Base-by-base conservation (phyloP, 2,329 filamentous ascomycete genomes). In the Colletotrichum higginsianum region DNA sequence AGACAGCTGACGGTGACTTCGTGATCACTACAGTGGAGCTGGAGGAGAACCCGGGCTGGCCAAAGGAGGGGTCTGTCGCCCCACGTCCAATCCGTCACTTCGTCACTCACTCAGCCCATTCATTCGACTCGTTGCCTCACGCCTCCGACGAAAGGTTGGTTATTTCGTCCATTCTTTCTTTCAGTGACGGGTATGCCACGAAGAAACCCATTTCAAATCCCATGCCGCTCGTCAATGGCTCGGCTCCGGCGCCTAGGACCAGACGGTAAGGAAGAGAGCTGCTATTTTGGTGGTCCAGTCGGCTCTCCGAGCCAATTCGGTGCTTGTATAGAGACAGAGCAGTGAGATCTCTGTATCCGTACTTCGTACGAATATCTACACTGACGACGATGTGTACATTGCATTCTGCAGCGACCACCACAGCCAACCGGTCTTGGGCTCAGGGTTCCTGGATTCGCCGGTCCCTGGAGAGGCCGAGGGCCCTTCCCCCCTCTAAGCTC, bases 1-100 rank as follows among this genome's bases (percentile, higher is more conserved):
- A 71, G 68, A 71, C 68, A 71, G 42, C 64, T 71, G 68, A 71
- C 58, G 58, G 49, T 68, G 58, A 12, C 65, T 68, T 71, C 68
- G 65, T 71, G 68, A 68, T 68, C 68, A 63, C 58, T 62, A 18
- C 50, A 2, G 47, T 66, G 57, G 44, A 68, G 58, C 64, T 58
- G 35, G 23, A 49, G 52, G 56, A 56, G 52, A 67, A 57, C 46
- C 50, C 57, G 26, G 30, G 23, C 38, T 68, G 57, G 63, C 65
- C 58, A 68, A 67, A 63, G 58, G 68, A 46, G 50, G 68, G 52
- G 46, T 52, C 47, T 40, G 42, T 67, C 58, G 67, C 52, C 68
- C 64, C 68, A 61, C 57, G 64, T 60, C 44, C 64, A 26, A 46
- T 63, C 53, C 30, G 64, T 62, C 58, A 47, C 62, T 63, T 62